phyloP scores from a whole-genome alignment of 1,139 yeast species.

The Pichia sp. region DNA sequence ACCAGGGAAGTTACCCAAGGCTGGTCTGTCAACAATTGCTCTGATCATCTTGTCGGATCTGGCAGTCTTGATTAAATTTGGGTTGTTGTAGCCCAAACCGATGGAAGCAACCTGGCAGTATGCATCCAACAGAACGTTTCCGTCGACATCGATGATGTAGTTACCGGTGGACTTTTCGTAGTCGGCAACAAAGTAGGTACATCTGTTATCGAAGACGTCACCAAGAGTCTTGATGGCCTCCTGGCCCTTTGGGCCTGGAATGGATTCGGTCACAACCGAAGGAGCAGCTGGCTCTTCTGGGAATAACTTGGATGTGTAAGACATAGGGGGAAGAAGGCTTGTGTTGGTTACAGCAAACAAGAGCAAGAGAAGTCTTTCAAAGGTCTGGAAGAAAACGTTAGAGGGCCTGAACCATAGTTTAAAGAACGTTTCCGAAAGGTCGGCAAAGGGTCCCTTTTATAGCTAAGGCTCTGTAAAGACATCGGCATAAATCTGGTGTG shows the following conservation, averaged over 20 bases:
- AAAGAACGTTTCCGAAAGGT: neutral
- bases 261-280: conserved; percentile 40
- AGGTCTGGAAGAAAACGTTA: neutral
- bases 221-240: conserved; percentile 43
- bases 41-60: conserved; percentile 59
- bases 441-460: neutral
- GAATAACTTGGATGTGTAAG: conserved; percentile 32
- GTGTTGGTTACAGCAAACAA: neutral
- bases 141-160: conserved; percentile 69
- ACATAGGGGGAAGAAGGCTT: conserved; percentile 19
- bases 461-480: neutral
- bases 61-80: conserved; percentile 58
- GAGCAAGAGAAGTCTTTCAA: neutral
- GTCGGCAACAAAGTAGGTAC: conserved; percentile 66
- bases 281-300: conserved; percentile 69
- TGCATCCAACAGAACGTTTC: conserved; percentile 61
- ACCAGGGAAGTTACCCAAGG: conserved; percentile 72
- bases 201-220: conserved; percentile 57
- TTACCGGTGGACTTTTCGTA: conserved; percentile 66
- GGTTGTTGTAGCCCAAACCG: conserved; percentile 77
- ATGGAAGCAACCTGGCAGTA: conserved; percentile 78
- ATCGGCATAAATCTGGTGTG: neutral
- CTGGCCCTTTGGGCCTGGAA: conserved; percentile 64
- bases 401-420: too few relatives aligned
- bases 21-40: conserved; percentile 73